Evolutionary conservation across 1,284 basidiomycete species (phyloP).

Genomic region (Ceratobasidium theobromae): DNA sequence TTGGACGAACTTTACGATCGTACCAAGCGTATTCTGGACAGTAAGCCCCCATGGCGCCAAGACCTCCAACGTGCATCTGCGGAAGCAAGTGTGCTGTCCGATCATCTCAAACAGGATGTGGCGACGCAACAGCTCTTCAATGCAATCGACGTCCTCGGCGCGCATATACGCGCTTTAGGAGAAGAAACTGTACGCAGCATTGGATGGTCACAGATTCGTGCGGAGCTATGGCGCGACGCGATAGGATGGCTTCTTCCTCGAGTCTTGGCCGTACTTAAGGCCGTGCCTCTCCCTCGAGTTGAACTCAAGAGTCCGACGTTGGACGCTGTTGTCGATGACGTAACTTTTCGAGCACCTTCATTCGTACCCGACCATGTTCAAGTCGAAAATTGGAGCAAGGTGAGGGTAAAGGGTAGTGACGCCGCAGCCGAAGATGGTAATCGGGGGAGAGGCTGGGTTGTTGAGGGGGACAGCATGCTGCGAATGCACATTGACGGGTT

Average conservation of each 20-base stretch:
- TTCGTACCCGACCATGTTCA: conserved; percentile 50
- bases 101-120: conserved; percentile 45
- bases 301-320: conserved; percentile 46
- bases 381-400: conserved; percentile 50
- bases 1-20: conserved; percentile 48
- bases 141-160: conserved; percentile 38
- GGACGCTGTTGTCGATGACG: conserved; percentile 47
- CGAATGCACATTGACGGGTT: conserved; percentile 50
- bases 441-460: conserved; percentile 17
- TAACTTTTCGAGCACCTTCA: conserved; percentile 43
- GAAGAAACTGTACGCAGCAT: conserved; percentile 27
- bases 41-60: conserved; percentile 36
- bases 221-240: conserved; percentile 43
- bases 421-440: conserved; percentile 1
- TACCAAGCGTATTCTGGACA: conserved; percentile 41
- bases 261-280: conserved; percentile 43
- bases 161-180: conserved; percentile 11
- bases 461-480: conserved; percentile 43
- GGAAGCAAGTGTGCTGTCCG: conserved; percentile 43
- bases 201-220: conserved; percentile 27
- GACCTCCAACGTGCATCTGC: conserved; percentile 40
- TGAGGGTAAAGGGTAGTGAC: conserved; percentile 40
- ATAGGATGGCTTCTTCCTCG: conserved; percentile 50
- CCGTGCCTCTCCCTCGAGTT: conserved; percentile 50
- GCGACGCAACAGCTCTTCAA: conserved; percentile 45